Percentiles rank a stretch among this genome's conserved stretches.
Evolutionary conservation across 352 stramenopile species (phyloP).

Genomic region (Pythium sp.): DNA sequence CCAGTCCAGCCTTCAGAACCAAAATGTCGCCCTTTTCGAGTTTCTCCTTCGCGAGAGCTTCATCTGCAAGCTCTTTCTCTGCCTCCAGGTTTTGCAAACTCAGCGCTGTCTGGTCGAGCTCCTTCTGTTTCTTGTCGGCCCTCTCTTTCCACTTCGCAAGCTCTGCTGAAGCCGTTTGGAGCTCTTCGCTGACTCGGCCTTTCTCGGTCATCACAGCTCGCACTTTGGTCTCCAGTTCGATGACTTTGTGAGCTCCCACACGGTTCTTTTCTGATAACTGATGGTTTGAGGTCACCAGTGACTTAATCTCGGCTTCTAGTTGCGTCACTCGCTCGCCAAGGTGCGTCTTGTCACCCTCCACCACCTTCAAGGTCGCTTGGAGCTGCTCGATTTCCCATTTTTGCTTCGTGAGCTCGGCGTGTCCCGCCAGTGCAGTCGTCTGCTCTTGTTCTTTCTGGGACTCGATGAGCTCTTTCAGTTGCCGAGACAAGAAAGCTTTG

Average conservation of each 20-base stretch:
- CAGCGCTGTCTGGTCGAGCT: constrained; percentile 25
- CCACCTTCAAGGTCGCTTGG: constrained; percentile 28
- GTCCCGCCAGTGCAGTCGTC: constrained; percentile 15
- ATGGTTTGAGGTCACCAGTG: constrained; percentile 26
- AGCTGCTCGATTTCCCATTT: constrained; percentile 56
- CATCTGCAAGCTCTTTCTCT: constrained; percentile 32
- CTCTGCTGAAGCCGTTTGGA: constrained; percentile 19
- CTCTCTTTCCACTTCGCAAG: constrained; percentile 30
- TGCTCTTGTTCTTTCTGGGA: constrained; percentile 19
- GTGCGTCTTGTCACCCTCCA: constrained; percentile 39
- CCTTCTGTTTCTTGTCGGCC: constrained; percentile 32
- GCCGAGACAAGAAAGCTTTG: constrained; percentile 20
- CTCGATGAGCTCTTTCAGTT: constrained; percentile 13
- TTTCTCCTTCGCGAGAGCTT: constrained; percentile 21
- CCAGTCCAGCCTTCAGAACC: constrained; percentile 15
- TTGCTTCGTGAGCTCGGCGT: constrained; percentile 26
- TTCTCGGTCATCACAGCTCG: constrained; percentile 17
- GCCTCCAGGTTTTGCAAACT: constrained; percentile 21
- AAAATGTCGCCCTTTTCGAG: constrained; percentile 28
- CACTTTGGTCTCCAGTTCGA: constrained; percentile 21
- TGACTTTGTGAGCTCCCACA: constrained; percentile 18
- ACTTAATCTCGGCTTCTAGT: constrained; percentile 35
- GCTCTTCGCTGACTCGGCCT: constrained; percentile 21
- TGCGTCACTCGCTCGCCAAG: constrained; percentile 24
- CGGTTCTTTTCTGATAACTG: constrained; percentile 34